A percentile compares a stretch with the other conserved stretches of the same genome.
Conservation (phyloP, 1,139 yeast genomes). For the Scheffersomyces illinoinensis region DNA sequence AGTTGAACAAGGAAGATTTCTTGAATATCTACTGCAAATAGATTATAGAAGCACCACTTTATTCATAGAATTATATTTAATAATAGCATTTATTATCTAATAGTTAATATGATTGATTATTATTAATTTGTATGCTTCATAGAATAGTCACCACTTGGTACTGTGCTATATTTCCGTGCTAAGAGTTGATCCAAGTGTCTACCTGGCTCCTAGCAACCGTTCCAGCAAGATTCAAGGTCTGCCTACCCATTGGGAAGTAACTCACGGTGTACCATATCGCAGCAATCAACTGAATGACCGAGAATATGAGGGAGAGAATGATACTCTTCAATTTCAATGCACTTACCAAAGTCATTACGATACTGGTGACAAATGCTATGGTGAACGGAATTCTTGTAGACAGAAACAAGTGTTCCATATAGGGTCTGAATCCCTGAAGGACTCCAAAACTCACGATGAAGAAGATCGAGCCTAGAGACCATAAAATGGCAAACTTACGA, state of each 20-base stretch:
- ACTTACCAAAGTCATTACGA: slow-evolving; percentile 49
- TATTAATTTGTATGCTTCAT: neutral
- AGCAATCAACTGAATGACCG: slow-evolving; percentile 50
- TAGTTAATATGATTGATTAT: neutral
- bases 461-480: slow-evolving; percentile 62
- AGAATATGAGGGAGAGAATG: slow-evolving; percentile 51
- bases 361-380: slow-evolving; percentile 48
- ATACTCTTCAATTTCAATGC: slow-evolving; percentile 49
- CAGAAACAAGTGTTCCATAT: slow-evolving; percentile 49
- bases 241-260: slow-evolving; percentile 63
- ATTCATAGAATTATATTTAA: neutral
- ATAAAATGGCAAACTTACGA: slow-evolving; percentile 57
- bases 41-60: neutral
- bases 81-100: neutral
- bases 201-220: slow-evolving; percentile 58
- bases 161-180: slow-evolving; percentile 3
- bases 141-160: neutral
- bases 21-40: slow-evolving; percentile 9
- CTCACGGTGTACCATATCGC: slow-evolving; percentile 61
- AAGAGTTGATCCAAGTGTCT: slow-evolving; percentile 56
- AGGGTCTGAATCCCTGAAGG: slow-evolving; percentile 53
- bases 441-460: slow-evolving; percentile 60
- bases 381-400: slow-evolving; percentile 55
- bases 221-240: slow-evolving; percentile 54
- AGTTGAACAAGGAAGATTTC: slow-evolving; percentile 10